A percentile compares a stretch with the other conserved stretches of the same genome.
Evolutionary conservation across 1,139 yeast species (phyloP).

Genomic region (Scheffersomyces cryptocercus): DNA sequence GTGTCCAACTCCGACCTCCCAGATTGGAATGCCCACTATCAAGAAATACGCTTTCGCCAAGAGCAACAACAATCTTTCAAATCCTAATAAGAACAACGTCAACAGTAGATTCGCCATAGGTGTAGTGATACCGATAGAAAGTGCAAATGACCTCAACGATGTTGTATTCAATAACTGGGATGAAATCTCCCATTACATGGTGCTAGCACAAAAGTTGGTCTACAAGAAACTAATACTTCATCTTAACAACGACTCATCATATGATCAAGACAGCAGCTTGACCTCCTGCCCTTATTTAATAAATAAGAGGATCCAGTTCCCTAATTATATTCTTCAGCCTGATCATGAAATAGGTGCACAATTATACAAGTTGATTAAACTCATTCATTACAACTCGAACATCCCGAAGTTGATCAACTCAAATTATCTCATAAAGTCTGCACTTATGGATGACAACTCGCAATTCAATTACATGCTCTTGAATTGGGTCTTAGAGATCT

Average conservation of each 20-base stretch:
- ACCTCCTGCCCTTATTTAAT: constrained; percentile 25
- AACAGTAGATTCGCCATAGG: constrained; percentile 51
- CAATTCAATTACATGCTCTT: constrained; percentile 22
- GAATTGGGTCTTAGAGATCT: constrained; percentile 59
- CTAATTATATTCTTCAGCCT: constrained; percentile 36
- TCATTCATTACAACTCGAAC: constrained; percentile 42
- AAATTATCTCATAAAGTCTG: constrained; percentile 31
- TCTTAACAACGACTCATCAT: constrained; percentile 7
- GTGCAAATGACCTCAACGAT: constrained; percentile 34
- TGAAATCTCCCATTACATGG: constrained; percentile 43
- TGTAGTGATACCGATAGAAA: constrained; percentile 46
- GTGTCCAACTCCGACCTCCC: constrained; percentile 38
- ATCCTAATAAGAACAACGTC: constrained; percentile 19
- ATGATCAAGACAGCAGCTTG: constrained; percentile 1
- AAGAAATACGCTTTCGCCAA: constrained; percentile 3
- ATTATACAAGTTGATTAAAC: constrained; percentile 35
- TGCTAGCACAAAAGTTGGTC: constrained; percentile 39
- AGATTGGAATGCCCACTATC: constrained; percentile 14
- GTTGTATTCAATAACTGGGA: constrained; percentile 51
- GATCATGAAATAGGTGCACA: constrained; percentile 44
- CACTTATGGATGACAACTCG: constrained; percentile 6
- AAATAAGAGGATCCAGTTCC: constrained; percentile 42
- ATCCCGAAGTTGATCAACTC: constrained; percentile 48
- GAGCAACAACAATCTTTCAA: constrained; percentile 1
- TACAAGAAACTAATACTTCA: constrained; percentile 34